Conservation (phyloP, 2,329 filamentous ascomycete genomes). For the Talaromyces funiculosus region DNA sequence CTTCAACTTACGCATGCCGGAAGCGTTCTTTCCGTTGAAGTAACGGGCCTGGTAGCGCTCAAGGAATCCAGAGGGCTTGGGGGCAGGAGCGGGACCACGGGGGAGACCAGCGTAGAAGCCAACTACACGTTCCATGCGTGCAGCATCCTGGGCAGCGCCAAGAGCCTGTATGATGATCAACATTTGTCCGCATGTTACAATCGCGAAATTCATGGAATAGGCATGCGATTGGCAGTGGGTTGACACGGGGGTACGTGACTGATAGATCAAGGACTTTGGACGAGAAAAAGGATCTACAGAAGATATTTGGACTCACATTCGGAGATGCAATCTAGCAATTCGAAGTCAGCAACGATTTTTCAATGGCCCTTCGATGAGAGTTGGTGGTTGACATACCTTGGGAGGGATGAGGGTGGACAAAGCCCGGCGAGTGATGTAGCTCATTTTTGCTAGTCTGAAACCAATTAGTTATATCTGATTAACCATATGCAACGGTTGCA, state of each 20-base stretch:
- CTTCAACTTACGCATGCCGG: conserved; percentile 70
- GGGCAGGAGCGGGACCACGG: conserved; percentile 79
- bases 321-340: conserved; percentile 32
- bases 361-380: neutral
- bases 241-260: neutral
- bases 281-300: neutral
- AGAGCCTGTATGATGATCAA: conserved; percentile 64
- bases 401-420: conserved; percentile 98
- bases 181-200: conserved; percentile 9
- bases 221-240: neutral
- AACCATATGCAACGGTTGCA: conserved; percentile 3
- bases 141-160: conserved; percentile 88
- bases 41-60: conserved; percentile 80
- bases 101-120: conserved; percentile 99
- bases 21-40: conserved; percentile 84
- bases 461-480: neutral
- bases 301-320: conserved; percentile 30
- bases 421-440: conserved; percentile 82
- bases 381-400: conserved; percentile 61
- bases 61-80: conserved; percentile 74
- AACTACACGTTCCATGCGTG: conserved; percentile 96
- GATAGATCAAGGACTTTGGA: neutral
- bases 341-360: conserved; percentile 35
- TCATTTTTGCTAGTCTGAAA: conserved; percentile 63
- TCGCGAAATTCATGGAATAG: neutral